These are phyloP conservation scores for Herpetomonas samuelpessoai DNA, from an alignment of 208 protist genomes.

Conservation along the genomic window DNA sequence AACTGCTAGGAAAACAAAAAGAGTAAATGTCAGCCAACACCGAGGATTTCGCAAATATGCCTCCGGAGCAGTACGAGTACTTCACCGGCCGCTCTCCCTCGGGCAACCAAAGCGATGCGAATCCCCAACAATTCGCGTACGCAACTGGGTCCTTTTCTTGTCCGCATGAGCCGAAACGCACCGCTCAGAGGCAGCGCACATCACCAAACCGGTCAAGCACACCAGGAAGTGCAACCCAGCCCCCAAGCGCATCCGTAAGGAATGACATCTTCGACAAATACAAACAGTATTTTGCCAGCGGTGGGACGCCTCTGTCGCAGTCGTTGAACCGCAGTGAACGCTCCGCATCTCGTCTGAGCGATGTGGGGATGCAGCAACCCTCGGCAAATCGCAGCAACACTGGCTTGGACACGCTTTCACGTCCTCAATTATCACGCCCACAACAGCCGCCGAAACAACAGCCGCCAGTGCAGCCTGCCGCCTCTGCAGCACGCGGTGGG, in stretches of 20 bases:
- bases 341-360: not conserved
- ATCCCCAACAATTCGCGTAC: not conserved
- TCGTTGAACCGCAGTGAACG: conserved; percentile 1
- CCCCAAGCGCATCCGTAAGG: not conserved
- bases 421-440: too few relatives aligned
- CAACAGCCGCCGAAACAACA: not conserved
- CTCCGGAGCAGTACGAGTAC: conserved; percentile 11
- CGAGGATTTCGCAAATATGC: conserved; percentile 1
- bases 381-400: too few relatives aligned
- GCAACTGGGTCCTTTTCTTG: not conserved
- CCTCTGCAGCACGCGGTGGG: too few relatives aligned
- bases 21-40: conserved; percentile 3
- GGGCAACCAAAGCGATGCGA: not conserved
- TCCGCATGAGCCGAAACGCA: not conserved
- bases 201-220: not conserved
- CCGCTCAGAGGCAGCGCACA: not conserved
- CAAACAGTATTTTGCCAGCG: conserved; percentile 14
- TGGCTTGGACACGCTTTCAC: too few relatives aligned
- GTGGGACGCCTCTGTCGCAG: not conserved
- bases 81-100: not conserved
- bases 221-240: not conserved
- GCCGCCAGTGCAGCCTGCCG: not conserved
- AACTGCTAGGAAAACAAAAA: not conserved
- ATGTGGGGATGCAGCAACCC: not conserved
- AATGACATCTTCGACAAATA: conserved; percentile 12